phyloP scores from a whole-genome alignment of 2,329 filamentous ascomycete species.

The Dissoconium aciculare region DNA sequence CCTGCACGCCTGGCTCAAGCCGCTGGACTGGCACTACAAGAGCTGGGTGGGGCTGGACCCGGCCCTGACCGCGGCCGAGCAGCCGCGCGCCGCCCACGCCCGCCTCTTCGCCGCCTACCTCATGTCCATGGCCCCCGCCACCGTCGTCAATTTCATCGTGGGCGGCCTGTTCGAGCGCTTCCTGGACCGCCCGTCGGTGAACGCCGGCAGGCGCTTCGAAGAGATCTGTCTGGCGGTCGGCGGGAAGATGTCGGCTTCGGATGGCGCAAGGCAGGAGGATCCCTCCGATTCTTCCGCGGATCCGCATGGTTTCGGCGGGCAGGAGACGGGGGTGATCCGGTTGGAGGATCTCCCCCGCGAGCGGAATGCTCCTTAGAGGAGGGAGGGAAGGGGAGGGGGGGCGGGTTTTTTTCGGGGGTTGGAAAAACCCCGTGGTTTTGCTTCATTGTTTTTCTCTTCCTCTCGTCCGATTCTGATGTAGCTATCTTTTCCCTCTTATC shows the following conservation, averaged over 20 bases:
- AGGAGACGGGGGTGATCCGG: not conserved
- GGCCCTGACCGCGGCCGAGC: not conserved
- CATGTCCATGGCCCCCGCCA: slow-evolving; percentile 7
- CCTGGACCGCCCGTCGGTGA: slow-evolving; percentile 7
- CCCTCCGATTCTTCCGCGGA: not conserved
- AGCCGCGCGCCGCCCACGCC: slow-evolving; percentile 1
- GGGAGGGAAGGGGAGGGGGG: no score
- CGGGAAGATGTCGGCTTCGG: slow-evolving; percentile 1
- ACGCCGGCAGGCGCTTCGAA: slow-evolving; percentile 7
- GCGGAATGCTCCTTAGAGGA: no score
- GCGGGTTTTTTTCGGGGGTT: no score
- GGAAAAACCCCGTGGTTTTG: no score
- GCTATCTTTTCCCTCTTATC: no score
- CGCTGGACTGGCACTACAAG: slow-evolving; percentile 2
- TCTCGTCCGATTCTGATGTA: no score
- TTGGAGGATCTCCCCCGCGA: not conserved
- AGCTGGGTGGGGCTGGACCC: not conserved
- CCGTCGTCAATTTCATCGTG: slow-evolving; percentile 8
- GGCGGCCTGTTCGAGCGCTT: slow-evolving; percentile 8
- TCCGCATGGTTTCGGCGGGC: not conserved
- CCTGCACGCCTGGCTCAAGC: slow-evolving; percentile 5
- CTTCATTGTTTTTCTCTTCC: no score
- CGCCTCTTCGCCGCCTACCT: slow-evolving; percentile 5
- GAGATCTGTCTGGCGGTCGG: slow-evolving; percentile 6
- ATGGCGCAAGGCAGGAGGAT: not conserved